Conservation (phyloP, 495 filamentous ascomycete genomes). For the Melanomma pulvis-pyrius region DNA sequence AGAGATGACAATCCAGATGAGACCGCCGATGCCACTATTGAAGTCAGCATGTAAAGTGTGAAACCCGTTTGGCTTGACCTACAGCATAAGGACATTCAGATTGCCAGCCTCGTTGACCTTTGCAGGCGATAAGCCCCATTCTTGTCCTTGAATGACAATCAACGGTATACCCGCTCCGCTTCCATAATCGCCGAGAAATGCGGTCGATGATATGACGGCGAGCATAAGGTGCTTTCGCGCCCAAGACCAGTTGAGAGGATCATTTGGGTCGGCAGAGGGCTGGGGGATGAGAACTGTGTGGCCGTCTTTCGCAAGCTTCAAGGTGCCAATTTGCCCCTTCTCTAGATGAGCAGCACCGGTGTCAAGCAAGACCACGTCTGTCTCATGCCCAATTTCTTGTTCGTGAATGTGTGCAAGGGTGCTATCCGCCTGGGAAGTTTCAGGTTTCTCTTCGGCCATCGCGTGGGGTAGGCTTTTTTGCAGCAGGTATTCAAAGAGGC, state of each 20-base stretch:
- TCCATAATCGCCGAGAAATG: constrained; percentile 63
- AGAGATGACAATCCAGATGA: constrained; percentile 58
- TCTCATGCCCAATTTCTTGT: constrained; percentile 29
- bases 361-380: constrained; percentile 32
- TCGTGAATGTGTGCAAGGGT: constrained; percentile 27
- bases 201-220: constrained; percentile 54
- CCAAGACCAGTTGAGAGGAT: constrained; percentile 63
- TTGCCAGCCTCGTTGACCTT: constrained; percentile 36
- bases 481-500: neutral
- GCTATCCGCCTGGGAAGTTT: constrained; percentile 4
- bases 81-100: constrained; percentile 36
- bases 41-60: constrained; percentile 1
- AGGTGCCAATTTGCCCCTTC: constrained; percentile 32
- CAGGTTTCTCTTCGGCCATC: constrained; percentile 23
- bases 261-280: constrained; percentile 57
- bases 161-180: constrained; percentile 58
- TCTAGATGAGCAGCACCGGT: constrained; percentile 33
- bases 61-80: neutral
- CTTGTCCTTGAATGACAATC: constrained; percentile 54
- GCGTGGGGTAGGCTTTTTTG: neutral
- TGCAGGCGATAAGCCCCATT: constrained; percentile 30
- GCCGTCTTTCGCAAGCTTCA: constrained; percentile 39
- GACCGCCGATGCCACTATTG: constrained; percentile 56
- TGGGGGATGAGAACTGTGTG: constrained; percentile 62
- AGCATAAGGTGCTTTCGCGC: constrained; percentile 57